These are phyloP conservation scores for Podospora tetraspora DNA, from an alignment of 495 filamentous ascomycete genomes.

Conservation along the genomic window DNA sequence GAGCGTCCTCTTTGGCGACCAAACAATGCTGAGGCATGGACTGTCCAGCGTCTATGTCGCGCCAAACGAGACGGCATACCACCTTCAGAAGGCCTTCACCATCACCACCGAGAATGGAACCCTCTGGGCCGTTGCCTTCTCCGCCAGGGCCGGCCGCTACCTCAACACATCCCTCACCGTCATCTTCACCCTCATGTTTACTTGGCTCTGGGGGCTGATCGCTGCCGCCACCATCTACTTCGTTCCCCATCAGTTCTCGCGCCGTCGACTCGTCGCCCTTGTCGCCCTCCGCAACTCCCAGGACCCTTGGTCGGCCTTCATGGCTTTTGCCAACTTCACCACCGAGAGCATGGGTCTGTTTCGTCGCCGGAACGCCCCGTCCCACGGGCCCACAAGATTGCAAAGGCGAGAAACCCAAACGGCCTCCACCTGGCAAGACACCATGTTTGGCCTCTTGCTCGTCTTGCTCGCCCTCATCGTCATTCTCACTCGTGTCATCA, in stretches of 20 bases:
- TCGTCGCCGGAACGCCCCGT: not conserved
- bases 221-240: constrained; percentile 8
- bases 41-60: not conserved
- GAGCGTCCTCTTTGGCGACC: not conserved
- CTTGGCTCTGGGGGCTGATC: constrained; percentile 12
- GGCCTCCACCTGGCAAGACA: constrained; percentile 10
- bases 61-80: not conserved
- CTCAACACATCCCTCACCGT: constrained; percentile 9
- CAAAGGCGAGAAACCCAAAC: not conserved
- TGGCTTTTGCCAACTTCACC: constrained; percentile 4
- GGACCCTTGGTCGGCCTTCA: constrained; percentile 1
- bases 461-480: constrained; percentile 2
- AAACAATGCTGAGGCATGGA: not conserved
- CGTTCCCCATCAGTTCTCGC: constrained; percentile 8
- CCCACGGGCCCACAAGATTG: not conserved
- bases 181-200: constrained; percentile 8
- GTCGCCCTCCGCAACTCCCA: constrained; percentile 5
- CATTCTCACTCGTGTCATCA: not conserved
- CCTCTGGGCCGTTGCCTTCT: constrained; percentile 8
- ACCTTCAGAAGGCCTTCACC: not conserved
- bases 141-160: not conserved
- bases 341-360: constrained; percentile 11
- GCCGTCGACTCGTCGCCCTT: constrained; percentile 13
- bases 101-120: constrained; percentile 1
- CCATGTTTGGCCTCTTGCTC: not conserved